Percentiles rank a stretch among this genome's conserved stretches.
Conservation (phyloP, 192 early-diverging fungal genomes). For the Paraglomus brasilianum region DNA sequence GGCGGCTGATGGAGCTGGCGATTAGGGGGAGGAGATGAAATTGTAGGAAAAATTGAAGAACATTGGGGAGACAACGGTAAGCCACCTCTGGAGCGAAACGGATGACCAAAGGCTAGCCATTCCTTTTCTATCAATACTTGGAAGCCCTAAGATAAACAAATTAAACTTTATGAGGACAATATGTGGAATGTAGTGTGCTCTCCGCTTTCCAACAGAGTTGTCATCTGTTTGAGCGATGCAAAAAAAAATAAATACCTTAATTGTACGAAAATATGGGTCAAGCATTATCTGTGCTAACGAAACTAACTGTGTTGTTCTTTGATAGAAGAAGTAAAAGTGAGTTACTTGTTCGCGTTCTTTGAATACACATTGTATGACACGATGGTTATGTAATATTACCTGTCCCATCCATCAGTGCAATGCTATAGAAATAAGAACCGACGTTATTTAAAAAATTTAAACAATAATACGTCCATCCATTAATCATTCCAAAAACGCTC, state of each 20-base stretch:
- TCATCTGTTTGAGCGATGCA: no score
- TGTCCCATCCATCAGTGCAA: conserved; percentile 50
- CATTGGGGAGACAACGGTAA: neutral
- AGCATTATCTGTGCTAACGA: conserved; percentile 43
- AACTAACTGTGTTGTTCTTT: conserved; percentile 43
- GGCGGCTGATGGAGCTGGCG: conserved; percentile 6
- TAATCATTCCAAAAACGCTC: conserved; percentile 4
- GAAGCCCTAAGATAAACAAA: conserved; percentile 28
- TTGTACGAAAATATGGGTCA: conserved; percentile 44
- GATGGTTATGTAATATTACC: neutral
- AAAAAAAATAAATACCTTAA: conserved; percentile 30
- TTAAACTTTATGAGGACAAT: neutral
- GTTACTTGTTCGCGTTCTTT: no score
- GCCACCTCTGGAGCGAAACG: conserved; percentile 39
- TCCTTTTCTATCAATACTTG: conserved; percentile 47
- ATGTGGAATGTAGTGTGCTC: neutral
- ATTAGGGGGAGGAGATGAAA: neutral
- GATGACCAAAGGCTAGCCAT: conserved; percentile 44
- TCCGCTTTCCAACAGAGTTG: no score
- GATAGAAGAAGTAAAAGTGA: neutral
- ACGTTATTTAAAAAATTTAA: neutral
- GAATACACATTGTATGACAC: neutral
- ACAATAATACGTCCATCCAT: neutral
- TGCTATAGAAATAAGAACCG: conserved; percentile 32
- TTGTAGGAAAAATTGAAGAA: neutral